Base-by-base conservation (phyloP, 2,329 filamentous ascomycete species). In the Alternaria conjuncta region DNA sequence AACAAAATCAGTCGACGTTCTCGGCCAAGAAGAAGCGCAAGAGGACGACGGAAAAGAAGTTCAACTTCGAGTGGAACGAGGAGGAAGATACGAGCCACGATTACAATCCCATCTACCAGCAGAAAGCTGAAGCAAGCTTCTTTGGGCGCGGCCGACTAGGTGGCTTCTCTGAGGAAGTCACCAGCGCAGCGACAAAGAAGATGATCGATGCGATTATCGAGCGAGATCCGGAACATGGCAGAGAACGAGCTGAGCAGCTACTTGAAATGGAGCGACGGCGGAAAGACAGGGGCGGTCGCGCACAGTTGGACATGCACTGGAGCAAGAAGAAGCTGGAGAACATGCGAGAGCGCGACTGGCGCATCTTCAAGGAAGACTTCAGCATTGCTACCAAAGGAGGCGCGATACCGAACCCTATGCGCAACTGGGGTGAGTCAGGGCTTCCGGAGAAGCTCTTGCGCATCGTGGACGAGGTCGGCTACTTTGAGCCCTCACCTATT, bases 321-420 rank as follows among this genome's bases (percentile, higher is more conserved):
- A 94, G 92, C 59, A 93, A 97, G 78, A 99, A 99, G 88, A 87
- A 86, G 66, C 84, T 98, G 66, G 89, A 92, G 13, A 92, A 97
- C 74, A 99, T 99, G 96, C 92, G 93, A 66, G 94, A 98, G 82
- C 87, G 96, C 78, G 96, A 99, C 81, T 99, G 96, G 96, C 92
- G 96, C 77, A 98, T 99, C 73, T 97, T 99, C 89, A 99, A 98
- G 82, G 96, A 98, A 80, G 94, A 99, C 81, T 98, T 97, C 83
- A 96, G 96, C 72, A 99, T 99, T 78, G 87, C 91, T 44, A 97
- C 94, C 9, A 98, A 97, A 80, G 96, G 96, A 61, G 95, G 95
- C 46, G 86, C 87, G 25, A 93, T 98, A 60, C 96, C 96, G 1
- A 95, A 98, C 74, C 96, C 96, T 0, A 98, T 99, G 94, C 93